These are phyloP conservation scores for Cladosporium sp. DNA, from an alignment of 2,329 filamentous ascomycete species.

Conservation along the genomic window DNA sequence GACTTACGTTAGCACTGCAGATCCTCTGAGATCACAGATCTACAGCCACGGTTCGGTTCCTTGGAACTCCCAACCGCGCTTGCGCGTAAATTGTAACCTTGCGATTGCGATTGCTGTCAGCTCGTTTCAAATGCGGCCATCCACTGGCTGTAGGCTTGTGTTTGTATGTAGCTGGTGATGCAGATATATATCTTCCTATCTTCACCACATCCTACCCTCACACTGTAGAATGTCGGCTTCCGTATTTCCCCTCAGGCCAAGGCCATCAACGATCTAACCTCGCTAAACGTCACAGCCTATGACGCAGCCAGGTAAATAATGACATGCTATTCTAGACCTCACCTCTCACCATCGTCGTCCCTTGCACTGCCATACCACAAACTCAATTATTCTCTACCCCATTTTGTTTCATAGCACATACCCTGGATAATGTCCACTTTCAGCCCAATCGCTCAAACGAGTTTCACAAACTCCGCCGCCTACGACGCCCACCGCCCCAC, in stretches of 20 bases:
- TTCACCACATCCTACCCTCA: too few species aligned
- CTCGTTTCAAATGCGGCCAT: too few species aligned
- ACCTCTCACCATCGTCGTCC: background rate
- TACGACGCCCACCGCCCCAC: conserved; percentile 68
- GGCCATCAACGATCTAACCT: background rate
- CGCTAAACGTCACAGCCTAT: background rate
- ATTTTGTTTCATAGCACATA: too few species aligned
- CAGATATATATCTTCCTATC: too few species aligned
- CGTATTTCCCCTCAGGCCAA: background rate
- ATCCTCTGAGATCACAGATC: background rate
- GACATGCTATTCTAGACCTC: background rate
- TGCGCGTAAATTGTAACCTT: background rate
- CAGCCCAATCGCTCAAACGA: conserved; percentile 35
- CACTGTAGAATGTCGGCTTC: too few species aligned
- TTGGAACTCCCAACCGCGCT: background rate
- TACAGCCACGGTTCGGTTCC: background rate
- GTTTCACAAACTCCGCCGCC: conserved; percentile 59
- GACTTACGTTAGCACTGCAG: background rate
- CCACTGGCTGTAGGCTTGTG: too few species aligned
- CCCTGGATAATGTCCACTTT: conserved; percentile 1
- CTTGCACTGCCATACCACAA: background rate
- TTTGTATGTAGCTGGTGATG: too few species aligned
- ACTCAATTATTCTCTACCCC: too few species aligned
- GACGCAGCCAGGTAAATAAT: background rate
- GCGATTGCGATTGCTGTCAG: background rate